Conservation (phyloP, 78 protist genomes). For the Chrysochromulina tobinii region DNA sequence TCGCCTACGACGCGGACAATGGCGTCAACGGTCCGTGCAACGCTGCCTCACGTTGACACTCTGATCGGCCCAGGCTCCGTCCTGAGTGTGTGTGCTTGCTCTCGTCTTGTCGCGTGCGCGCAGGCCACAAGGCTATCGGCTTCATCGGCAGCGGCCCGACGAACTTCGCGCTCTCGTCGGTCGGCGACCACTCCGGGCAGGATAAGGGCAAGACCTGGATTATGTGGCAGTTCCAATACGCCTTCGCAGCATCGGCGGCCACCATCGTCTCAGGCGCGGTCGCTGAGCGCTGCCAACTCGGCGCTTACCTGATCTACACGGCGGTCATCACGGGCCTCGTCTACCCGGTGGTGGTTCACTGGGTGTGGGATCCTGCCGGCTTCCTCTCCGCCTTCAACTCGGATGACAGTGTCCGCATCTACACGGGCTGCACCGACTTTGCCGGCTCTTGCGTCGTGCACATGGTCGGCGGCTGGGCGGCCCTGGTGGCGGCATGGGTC, state of each 20-base stretch:
- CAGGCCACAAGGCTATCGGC: not conserved
- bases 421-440: constrained; percentile 14
- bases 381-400: not conserved
- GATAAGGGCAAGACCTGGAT: not conserved
- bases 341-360: constrained; percentile 67
- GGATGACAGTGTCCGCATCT: not conserved
- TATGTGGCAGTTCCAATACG: constrained; percentile 36
- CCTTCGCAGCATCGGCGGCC: constrained; percentile 61
- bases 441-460: constrained; percentile 44
- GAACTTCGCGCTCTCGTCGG: not conserved
- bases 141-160: not conserved
- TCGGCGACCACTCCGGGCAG: not conserved
- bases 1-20: not conserved
- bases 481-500: constrained; percentile 33
- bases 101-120: not conserved
- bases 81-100: too few species aligned
- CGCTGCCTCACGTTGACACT: too few species aligned
- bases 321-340: constrained; percentile 36
- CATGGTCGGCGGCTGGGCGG: constrained; percentile 16
- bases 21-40: too few species aligned
- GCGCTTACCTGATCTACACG: constrained; percentile 48
- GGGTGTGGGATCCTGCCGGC: constrained; percentile 49
- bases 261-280: constrained; percentile 74
- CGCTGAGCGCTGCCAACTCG: constrained; percentile 55
- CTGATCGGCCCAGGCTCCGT: too few species aligned